Evolutionary conservation across 2,329 filamentous ascomycete species (phyloP).

Genomic region (Apiospora sp.): DNA sequence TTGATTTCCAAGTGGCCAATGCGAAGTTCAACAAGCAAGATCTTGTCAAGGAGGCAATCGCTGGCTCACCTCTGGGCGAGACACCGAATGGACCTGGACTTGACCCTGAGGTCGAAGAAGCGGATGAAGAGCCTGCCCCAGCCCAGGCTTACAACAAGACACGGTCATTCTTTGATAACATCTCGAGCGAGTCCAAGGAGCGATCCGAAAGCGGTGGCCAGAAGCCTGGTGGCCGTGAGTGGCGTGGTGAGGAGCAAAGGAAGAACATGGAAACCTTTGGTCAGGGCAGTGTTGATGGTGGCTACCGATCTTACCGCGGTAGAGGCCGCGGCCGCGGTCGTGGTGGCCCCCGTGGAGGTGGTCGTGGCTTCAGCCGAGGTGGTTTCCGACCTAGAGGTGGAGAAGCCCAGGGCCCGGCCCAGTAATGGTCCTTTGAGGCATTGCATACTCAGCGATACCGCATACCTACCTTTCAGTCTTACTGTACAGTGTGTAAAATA

Average conservation of each 20-base stretch:
- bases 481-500: conserved; percentile 31
- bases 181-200: conserved; percentile 92
- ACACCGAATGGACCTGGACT: conserved; percentile 47
- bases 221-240: conserved; percentile 81
- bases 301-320: conserved; percentile 78
- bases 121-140: conserved; percentile 44
- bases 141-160: conserved; percentile 81
- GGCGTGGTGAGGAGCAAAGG: conserved; percentile 90
- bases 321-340: conserved; percentile 77
- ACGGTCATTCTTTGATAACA: conserved; percentile 96
- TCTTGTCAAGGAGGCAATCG: conserved; percentile 86
- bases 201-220: conserved; percentile 75
- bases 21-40: conserved; percentile 90
- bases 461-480: conserved; percentile 19
- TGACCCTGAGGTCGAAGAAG: conserved; percentile 42
- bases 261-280: conserved; percentile 98
- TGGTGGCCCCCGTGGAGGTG: conserved; percentile 56
- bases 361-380: conserved; percentile 50
- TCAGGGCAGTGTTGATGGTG: conserved; percentile 90
- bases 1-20: conserved; percentile 87
- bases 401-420: background rate
- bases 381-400: conserved; percentile 30
- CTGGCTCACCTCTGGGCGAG: conserved; percentile 73
- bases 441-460: background rate
- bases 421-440: background rate